Evolutionary conservation across 805 yeast genomes (phyloP).

Genomic region (Priceomyces melissophilus): DNA sequence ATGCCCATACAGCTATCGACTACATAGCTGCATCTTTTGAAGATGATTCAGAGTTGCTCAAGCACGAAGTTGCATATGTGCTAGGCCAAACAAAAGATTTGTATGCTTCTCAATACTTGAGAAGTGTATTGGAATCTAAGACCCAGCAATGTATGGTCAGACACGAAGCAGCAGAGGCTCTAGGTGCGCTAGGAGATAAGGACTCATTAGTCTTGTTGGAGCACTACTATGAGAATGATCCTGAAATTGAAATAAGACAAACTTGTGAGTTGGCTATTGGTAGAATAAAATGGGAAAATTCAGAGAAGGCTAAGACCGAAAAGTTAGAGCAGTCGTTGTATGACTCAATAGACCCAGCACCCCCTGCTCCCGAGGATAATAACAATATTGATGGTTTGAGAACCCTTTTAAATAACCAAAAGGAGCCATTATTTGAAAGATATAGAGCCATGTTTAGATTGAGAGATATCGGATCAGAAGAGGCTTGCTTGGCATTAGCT

Average conservation of each 20-base stretch:
- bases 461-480: slow-evolving; percentile 90
- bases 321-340: slow-evolving; percentile 71
- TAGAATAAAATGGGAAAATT: slow-evolving; percentile 88
- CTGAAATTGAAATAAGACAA: slow-evolving; percentile 84
- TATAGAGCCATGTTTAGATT: slow-evolving; percentile 98
- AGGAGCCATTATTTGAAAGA: slow-evolving; percentile 80
- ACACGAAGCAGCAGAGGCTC: slow-evolving; percentile 98
- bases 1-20: slow-evolving; percentile 66
- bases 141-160: slow-evolving; percentile 93
- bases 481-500: slow-evolving; percentile 89
- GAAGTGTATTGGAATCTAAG: slow-evolving; percentile 62
- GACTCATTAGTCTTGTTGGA: slow-evolving; percentile 66
- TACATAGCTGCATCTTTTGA: slow-evolving; percentile 82
- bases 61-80: slow-evolving; percentile 97
- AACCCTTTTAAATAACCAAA: slow-evolving; percentile 68
- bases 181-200: slow-evolving; percentile 89
- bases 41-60: slow-evolving; percentile 82
- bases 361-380: slow-evolving; percentile 67
- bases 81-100: slow-evolving; percentile 91
- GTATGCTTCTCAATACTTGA: slow-evolving; percentile 70
- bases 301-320: slow-evolving; percentile 64
- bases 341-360: slow-evolving; percentile 95
- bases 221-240: slow-evolving; percentile 67
- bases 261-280: slow-evolving; percentile 97
- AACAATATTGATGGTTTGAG: slow-evolving; percentile 66